Evolutionary conservation across 129 eudicot species (phyloP).

Genomic region (Lactuca saligna): DNA sequence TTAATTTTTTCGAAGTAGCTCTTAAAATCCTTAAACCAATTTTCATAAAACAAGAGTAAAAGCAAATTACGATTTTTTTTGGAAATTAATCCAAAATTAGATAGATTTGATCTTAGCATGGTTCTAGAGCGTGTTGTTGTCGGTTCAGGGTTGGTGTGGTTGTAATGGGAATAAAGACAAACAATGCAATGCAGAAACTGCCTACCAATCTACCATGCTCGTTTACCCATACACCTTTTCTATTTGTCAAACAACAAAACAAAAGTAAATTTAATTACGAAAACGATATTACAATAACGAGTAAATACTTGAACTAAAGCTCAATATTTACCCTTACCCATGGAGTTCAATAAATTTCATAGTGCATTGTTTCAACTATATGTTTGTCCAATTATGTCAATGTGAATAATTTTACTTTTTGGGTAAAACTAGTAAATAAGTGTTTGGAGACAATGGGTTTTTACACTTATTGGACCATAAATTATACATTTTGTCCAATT

Average conservation of each 20-base stretch:
- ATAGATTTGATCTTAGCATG: constrained; percentile 7
- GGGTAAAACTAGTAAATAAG: too few relatives aligned
- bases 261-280: constrained; percentile 9
- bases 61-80: background rate
- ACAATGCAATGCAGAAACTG: constrained; percentile 12
- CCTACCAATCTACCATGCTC: constrained; percentile 7
- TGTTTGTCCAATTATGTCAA: background rate
- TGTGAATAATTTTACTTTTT: too few relatives aligned
- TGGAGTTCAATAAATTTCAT: background rate
- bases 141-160: constrained; percentile 24
- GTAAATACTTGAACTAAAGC: background rate
- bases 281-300: background rate
- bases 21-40: too few relatives aligned
- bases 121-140: constrained; percentile 13
- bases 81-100: background rate
- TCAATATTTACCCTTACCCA: background rate
- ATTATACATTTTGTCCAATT: too few relatives aligned
- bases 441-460: too few relatives aligned
- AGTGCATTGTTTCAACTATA: too few relatives aligned
- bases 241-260: background rate
- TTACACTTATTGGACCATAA: too few relatives aligned
- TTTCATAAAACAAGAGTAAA: background rate
- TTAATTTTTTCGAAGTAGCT: too few relatives aligned
- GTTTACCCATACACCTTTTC: constrained; percentile 15
- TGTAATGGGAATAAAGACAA: constrained; percentile 22